Evolutionary conservation across 192 early-diverging fungal genomes (phyloP).

Genomic region (Linnemannia hyalina): DNA sequence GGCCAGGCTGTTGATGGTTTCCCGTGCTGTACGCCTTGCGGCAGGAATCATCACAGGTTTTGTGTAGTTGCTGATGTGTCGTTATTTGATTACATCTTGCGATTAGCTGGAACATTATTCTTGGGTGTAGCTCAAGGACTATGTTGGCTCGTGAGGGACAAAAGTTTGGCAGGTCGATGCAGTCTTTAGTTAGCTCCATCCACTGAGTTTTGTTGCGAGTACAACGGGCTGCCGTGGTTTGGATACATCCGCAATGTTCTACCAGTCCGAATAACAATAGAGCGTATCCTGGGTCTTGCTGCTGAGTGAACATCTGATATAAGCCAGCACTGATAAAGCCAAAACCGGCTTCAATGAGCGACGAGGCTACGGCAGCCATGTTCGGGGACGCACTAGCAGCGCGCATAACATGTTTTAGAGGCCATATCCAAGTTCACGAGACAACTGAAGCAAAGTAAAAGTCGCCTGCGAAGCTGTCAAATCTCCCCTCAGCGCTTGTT

Average conservation of each 20-base stretch:
- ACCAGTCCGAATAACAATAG: conserved; percentile 2
- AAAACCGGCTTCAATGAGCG: conserved; percentile 16
- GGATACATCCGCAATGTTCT: background rate
- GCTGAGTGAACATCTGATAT: background rate
- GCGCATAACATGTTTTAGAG: background rate
- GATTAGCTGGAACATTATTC: conserved; percentile 6
- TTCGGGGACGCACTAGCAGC: background rate
- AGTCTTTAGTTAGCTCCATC: background rate
- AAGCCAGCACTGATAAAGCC: conserved; percentile 22
- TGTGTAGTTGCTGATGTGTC: conserved; percentile 5
- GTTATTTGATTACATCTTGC: conserved; percentile 8
- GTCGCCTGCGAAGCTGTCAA: background rate
- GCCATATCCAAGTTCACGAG: conserved; percentile 12
- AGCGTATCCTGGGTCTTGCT: background rate
- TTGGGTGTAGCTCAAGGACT: background rate
- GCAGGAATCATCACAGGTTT: conserved; percentile 9
- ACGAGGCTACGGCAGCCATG: conserved; percentile 5
- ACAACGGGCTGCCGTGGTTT: background rate
- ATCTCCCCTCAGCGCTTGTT: background rate
- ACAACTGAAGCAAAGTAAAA: conserved; percentile 8
- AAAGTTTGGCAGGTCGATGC: conserved; percentile 2
- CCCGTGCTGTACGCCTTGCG: background rate
- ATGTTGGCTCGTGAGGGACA: background rate
- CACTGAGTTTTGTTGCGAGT: background rate
- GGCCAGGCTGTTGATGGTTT: background rate